Conservation (phyloP, 2,329 filamentous ascomycete species). For the Beauveria bassiana region DNA sequence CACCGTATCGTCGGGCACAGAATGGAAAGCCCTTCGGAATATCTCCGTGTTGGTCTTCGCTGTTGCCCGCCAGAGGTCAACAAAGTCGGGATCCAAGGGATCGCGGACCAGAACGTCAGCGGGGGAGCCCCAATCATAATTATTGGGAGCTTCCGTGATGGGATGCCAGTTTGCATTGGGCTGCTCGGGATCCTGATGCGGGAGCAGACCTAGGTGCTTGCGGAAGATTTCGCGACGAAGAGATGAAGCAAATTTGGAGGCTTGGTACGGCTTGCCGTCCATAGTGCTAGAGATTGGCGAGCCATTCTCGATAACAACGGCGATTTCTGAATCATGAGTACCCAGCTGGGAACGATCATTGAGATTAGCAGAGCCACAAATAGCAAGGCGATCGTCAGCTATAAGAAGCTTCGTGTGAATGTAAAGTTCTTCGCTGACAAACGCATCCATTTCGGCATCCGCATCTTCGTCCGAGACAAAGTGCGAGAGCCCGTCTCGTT, state of each 20-base stretch:
- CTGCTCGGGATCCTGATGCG: conserved; percentile 60
- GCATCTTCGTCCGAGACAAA: conserved; percentile 48
- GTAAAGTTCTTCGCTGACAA: conserved; percentile 55
- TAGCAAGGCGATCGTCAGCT: conserved; percentile 72
- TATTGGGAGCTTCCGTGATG: conserved; percentile 47
- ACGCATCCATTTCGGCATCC: conserved; percentile 51
- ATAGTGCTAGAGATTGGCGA: conserved; percentile 63
- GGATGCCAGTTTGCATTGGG: conserved; percentile 71
- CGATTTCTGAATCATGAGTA: conserved; percentile 79
- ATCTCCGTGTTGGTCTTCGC: conserved; percentile 73
- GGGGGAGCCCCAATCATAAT: conserved; percentile 63
- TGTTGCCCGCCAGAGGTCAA: conserved; percentile 62
- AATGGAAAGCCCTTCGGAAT: conserved; percentile 77
- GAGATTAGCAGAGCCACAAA: conserved; percentile 62
- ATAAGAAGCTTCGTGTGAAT: conserved; percentile 67
- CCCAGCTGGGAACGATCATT: conserved; percentile 69
- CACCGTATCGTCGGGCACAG: conserved; percentile 61
- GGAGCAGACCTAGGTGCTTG: conserved; percentile 81
- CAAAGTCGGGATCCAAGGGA: conserved; percentile 62
- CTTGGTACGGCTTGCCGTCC: conserved; percentile 64
- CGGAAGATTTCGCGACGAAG: conserved; percentile 82
- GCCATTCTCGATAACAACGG: conserved; percentile 78
- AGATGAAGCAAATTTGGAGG: conserved; percentile 68
- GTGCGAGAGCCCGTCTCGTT: conserved; percentile 58
- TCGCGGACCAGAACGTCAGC: conserved; percentile 65